Evolutionary conservation across 805 yeast genomes (phyloP), one percentile per base, ranked within the genome.

Genomic region (Yarrowia bubula): DNA sequence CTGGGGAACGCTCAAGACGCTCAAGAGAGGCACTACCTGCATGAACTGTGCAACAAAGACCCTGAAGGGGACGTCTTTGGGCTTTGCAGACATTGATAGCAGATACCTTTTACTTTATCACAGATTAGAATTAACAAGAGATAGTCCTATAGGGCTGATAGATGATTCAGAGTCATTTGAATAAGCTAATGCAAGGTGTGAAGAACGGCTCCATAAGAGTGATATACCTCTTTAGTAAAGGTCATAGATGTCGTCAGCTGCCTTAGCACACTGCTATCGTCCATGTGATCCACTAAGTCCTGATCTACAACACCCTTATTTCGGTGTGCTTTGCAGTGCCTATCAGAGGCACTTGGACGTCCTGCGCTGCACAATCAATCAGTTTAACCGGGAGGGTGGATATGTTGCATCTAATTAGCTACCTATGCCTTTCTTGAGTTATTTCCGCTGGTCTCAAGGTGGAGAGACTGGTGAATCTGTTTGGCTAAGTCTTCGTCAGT

Each of bases 281-380:
- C 11, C 48, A 43, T 22, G 48, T 6, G 17, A 15, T 13, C 48
- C 33, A 43, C 32, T 22, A 14, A 13, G 35, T 14, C 14, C 50
- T 44, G 51, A 47, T 47, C 51, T 47, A 32, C 51, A 47, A 28
- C 51, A 32, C 51, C 51, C 38, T 47, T 31, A 47, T 33, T 48
- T 48, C 32, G 41, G 7, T 31, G 18, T 48, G 55, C 55, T 18
- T 48, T 35, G 41, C 55, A 13, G 15, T 48, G 31, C 55, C 55
- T 48, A 35, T 35, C 55, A 33, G 41, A 17, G 42, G 39, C 31
- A 35, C 13, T 35, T 2, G 9, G 6, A 15, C 41, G 13, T 14
- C 2, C 55, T 2, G 17, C 6, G 51, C 53, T 48, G 53, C 22
- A 31, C 38, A 31, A 31, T 46, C 51, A 31, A 32, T 46, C 51